Conservation (phyloP, 768 basidiomycete species). For the Daedaleopsis nitida region DNA sequence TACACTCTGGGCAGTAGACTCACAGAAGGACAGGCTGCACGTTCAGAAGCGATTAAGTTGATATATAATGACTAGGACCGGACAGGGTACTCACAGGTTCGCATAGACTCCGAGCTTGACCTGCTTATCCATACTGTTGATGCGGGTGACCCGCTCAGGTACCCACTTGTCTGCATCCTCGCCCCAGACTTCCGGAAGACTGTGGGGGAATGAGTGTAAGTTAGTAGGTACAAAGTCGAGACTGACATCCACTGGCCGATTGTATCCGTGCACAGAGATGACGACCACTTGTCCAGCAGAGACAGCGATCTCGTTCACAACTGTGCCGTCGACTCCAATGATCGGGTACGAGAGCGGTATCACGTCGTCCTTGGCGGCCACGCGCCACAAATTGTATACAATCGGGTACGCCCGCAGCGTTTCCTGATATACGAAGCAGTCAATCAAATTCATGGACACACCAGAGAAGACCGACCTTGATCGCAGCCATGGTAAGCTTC, state of each 20-base stretch:
- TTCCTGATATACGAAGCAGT: slow-evolving; percentile 10
- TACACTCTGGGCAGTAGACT: not conserved
- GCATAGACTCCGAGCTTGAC: slow-evolving; percentile 14
- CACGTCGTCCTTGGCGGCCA: slow-evolving; percentile 25
- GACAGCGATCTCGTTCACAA: slow-evolving; percentile 8
- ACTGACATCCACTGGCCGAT: not conserved
- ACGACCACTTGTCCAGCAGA: slow-evolving; percentile 4
- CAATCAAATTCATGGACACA: not conserved
- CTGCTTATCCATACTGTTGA: slow-evolving; percentile 8
- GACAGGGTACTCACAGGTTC: slow-evolving; percentile 9
- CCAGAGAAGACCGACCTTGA: slow-evolving; percentile 9
- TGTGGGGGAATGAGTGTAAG: not conserved
- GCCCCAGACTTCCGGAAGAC: slow-evolving; percentile 10
- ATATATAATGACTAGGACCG: not conserved
- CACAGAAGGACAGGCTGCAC: not conserved
- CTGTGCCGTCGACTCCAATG: not conserved
- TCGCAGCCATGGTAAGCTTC: slow-evolving; percentile 2
- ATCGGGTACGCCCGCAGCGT: slow-evolving; percentile 25
- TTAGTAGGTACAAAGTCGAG: not conserved
- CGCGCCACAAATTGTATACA: slow-evolving; percentile 10
- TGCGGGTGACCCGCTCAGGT: slow-evolving; percentile 5
- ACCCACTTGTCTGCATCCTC: slow-evolving; percentile 15
- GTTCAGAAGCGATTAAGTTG: not conserved
- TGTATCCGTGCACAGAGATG: slow-evolving; percentile 5
- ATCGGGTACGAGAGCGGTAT: slow-evolving; percentile 23